A percentile compares a stretch with the other conserved stretches of the same genome.
Conservation (phyloP, 257 asterid genomes). For the Fraxinus anomala region DNA sequence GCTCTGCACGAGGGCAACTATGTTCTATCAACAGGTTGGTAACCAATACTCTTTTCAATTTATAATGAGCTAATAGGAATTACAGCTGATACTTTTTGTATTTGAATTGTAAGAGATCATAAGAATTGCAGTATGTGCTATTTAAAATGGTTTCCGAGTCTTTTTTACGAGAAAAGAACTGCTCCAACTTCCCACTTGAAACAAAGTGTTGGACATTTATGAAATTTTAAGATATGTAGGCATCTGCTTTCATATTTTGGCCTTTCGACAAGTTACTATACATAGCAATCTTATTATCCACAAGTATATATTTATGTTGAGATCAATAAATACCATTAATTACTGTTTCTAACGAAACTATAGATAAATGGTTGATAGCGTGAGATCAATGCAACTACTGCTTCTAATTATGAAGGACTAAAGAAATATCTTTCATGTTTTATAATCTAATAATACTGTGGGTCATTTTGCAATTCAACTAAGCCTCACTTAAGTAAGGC, state of each 20-base stretch:
- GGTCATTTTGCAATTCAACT: background rate
- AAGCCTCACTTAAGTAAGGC: background rate
- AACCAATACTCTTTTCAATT: constrained; percentile 16
- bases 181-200: background rate
- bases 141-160: background rate
- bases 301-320: background rate
- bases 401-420: background rate
- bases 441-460: background rate
- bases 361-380: background rate
- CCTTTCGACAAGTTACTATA: background rate
- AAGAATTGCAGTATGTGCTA: background rate
- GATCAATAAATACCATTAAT: background rate
- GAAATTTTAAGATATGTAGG: background rate
- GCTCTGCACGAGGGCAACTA: constrained; percentile 64
- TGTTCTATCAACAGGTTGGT: constrained; percentile 70
- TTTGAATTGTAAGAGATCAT: background rate
- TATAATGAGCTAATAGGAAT: constrained; percentile 7
- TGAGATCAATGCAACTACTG: background rate
- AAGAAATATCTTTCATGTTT: background rate
- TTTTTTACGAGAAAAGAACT: background rate
- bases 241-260: background rate
- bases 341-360: background rate
- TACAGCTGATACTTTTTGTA: background rate
- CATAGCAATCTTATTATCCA: background rate
- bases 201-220: background rate